phyloP scores from a whole-genome alignment of 306 rosid genomes.

The Astragalus membranaceus region DNA sequence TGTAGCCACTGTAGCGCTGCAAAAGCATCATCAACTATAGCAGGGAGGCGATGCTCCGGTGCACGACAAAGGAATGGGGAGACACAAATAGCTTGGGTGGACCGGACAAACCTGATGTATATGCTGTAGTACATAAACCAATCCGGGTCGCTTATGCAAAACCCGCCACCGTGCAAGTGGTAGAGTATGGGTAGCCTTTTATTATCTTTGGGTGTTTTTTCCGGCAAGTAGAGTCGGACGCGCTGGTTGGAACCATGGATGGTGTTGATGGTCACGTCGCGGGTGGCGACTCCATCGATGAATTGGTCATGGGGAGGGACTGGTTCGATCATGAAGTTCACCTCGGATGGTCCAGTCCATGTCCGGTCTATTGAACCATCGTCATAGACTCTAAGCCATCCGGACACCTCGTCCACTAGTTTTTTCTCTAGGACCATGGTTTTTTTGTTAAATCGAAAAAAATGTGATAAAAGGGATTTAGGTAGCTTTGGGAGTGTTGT shows the following conservation, averaged over 20 bases:
- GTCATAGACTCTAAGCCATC: conserved; percentile 56
- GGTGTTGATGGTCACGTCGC: conserved; percentile 25
- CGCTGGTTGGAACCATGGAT: conserved; percentile 12
- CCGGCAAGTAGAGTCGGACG: conserved; percentile 45
- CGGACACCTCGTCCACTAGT: conserved; percentile 47
- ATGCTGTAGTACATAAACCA: conserved; percentile 58
- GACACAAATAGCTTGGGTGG: conserved; percentile 34
- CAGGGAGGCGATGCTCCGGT: conserved; percentile 69
- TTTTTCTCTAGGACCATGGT: conserved; percentile 30
- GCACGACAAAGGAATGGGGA: conserved; percentile 46
- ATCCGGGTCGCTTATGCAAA: conserved; percentile 61
- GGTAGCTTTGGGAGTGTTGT: background rate
- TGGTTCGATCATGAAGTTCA: conserved; percentile 44
- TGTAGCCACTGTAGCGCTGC: conserved; percentile 49
- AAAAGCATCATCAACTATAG: conserved; percentile 39
- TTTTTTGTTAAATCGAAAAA: background rate
- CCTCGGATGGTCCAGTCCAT: conserved; percentile 47
- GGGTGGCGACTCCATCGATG: conserved; percentile 41
- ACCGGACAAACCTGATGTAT: conserved; percentile 28
- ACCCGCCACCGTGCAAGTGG: conserved; percentile 79
- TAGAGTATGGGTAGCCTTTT: conserved; percentile 39
- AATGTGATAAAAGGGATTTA: background rate
- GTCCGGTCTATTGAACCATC: conserved; percentile 71
- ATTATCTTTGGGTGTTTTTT: background rate
- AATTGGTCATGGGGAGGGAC: conserved; percentile 46